Evolutionary conservation across 257 asterid species (phyloP), one percentile per base, ranked within the genome.

Genomic region (Rauvolfia tetraphylla): DNA sequence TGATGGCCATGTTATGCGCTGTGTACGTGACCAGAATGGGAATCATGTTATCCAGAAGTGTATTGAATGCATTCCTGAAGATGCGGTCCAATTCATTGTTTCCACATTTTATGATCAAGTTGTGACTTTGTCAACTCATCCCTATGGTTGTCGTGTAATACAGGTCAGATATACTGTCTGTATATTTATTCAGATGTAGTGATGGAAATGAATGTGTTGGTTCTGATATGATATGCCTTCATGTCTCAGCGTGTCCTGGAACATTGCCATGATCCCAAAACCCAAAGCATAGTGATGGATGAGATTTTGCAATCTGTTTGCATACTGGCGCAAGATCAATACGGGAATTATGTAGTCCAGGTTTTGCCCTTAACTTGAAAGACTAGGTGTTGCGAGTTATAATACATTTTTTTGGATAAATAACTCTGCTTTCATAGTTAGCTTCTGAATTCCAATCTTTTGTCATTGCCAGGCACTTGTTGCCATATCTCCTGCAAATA

Each of bases 101-200:
- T 75, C 87, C 25, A 85, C 92, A 38, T 90, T 92, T 76, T 87
- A 80, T 63, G 87, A 85, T 67, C 96, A 92, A 76, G 92, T 89
- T 44, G 90, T 89, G 71, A 83, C 90, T 11, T 73, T 92, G 79
- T 90, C 97, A 31, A 88, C 92, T 56, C 97, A 90, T 85, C 95
- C 97, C 17, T 92, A 90, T 82, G 97, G 97, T 53, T 92, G 97
- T 79, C 92, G 96, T 56, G 97, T 92, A 59, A 89, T 92, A 85
- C 96, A 90, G 97, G 97, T 92, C 77, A 72, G 63, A 44, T 25
- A 36, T 20, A 36, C 29, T 27, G 44, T 31, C 36, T 18, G 23
- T 33, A 57, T 54, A 3, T 42, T 68, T 1, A 23, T 48, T 59
- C 17, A 36, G 25, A 61, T 48, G 3, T 38, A 38, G 73, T 73